These are phyloP conservation scores for Penicillium chermesinum DNA, from an alignment of 495 filamentous ascomycete genomes.

Conservation along the genomic window DNA sequence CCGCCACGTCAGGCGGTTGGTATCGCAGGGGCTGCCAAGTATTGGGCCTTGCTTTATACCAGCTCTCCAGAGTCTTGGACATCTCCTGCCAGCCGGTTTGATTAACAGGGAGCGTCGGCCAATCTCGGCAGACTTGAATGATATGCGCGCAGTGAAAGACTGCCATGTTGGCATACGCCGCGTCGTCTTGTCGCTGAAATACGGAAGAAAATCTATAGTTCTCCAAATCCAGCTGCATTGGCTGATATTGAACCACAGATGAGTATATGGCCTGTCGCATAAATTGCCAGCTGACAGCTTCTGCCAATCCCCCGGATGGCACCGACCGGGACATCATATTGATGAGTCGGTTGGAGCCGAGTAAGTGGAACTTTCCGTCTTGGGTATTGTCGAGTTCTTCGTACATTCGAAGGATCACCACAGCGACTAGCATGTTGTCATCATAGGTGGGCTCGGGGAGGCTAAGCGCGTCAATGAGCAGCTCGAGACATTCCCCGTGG, in stretches of 20 bases:
- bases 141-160: constrained; percentile 36
- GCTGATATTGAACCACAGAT: constrained; percentile 33
- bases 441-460: constrained; percentile 26
- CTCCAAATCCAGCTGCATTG: constrained; percentile 29
- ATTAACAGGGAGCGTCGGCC: constrained; percentile 18
- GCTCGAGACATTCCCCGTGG: constrained; percentile 33
- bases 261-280: constrained; percentile 40
- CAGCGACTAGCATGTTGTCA: constrained; percentile 32
- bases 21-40: constrained; percentile 38
- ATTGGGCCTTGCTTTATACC: constrained; percentile 25
- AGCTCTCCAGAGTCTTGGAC: constrained; percentile 24
- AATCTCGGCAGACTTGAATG: constrained; percentile 25
- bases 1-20: constrained; percentile 19
- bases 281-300: constrained; percentile 40
- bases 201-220: constrained; percentile 35
- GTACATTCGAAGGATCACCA: constrained; percentile 35
- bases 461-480: constrained; percentile 29
- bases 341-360: constrained; percentile 34
- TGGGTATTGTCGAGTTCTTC: constrained; percentile 32
- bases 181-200: constrained; percentile 32
- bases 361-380: constrained; percentile 34
- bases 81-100: constrained; percentile 20
- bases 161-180: constrained; percentile 30
- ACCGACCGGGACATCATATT: constrained; percentile 34
- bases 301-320: constrained; percentile 33